Evolutionary conservation across 2,329 filamentous ascomycete genomes (phyloP).

Genomic region (Ceratocystis diversiconidia): DNA sequence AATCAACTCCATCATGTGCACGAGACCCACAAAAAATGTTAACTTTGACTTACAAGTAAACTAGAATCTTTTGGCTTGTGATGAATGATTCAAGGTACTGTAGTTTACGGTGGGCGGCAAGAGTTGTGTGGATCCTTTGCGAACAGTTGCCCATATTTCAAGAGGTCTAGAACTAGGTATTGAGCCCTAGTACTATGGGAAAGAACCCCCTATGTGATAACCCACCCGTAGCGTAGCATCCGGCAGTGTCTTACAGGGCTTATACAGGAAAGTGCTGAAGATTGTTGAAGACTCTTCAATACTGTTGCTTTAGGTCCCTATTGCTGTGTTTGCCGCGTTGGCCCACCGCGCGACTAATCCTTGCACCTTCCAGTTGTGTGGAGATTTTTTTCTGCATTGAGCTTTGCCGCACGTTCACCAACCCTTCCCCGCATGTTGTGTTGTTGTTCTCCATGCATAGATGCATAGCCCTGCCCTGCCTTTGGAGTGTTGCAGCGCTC

Average conservation of each 20-base stretch:
- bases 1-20: background rate
- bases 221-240: background rate
- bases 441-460: conserved; percentile 1
- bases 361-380: background rate
- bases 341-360: background rate
- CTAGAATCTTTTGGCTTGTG: background rate
- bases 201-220: background rate
- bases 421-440: background rate
- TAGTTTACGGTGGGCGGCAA: background rate
- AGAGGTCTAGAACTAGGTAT: background rate
- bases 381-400: background rate
- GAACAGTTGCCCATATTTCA: background rate
- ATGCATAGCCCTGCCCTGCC: background rate
- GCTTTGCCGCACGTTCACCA: background rate
- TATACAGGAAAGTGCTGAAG: background rate
- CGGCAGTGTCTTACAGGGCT: background rate
- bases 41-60: background rate
- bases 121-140: background rate
- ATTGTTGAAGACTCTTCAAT: background rate
- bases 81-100: background rate
- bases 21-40: background rate
- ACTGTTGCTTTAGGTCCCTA: background rate
- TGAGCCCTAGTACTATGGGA: background rate
- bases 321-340: background rate
- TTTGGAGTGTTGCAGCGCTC: background rate